Percentiles rank a stretch among this genome's conserved stretches.
Conservation (phyloP, 2,329 filamentous ascomycete genomes). For the Rosellinia necatrix region DNA sequence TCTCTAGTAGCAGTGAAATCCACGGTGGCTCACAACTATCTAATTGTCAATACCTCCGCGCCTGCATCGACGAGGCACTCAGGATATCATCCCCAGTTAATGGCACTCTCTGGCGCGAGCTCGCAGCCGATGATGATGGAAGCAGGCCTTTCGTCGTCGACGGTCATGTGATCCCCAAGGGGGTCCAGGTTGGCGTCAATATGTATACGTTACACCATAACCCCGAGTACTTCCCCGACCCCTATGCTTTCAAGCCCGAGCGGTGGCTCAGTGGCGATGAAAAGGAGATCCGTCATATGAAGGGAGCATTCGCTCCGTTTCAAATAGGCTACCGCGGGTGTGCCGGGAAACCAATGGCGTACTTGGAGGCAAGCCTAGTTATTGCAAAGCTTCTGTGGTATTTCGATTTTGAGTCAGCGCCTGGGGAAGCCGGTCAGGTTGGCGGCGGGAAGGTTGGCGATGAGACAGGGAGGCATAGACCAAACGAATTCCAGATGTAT, state of each 20-base stretch:
- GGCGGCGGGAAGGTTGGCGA: constrained; percentile 22
- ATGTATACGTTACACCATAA: constrained; percentile 26
- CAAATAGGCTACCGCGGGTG: constrained; percentile 26
- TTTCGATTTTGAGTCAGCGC: constrained; percentile 26
- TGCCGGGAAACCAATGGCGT: constrained; percentile 29
- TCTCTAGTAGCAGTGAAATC: constrained; percentile 17
- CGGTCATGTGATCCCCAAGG: constrained; percentile 26
- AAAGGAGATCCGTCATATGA: constrained; percentile 11
- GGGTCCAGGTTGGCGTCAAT: constrained; percentile 27
- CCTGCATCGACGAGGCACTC: constrained; percentile 31
- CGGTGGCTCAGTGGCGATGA: constrained; percentile 25
- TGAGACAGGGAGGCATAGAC: constrained; percentile 16
- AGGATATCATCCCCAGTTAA: constrained; percentile 25
- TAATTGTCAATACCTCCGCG: constrained; percentile 31
- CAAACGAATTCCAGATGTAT: constrained; percentile 26
- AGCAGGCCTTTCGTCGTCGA: constrained; percentile 22
- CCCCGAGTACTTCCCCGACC: constrained; percentile 27
- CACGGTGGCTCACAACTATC: constrained; percentile 22
- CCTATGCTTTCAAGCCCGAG: constrained; percentile 26
- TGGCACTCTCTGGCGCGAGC: constrained; percentile 28
- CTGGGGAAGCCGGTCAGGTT: constrained; percentile 21
- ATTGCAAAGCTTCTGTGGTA: constrained; percentile 27
- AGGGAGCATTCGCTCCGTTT: constrained; percentile 25
- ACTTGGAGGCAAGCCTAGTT: constrained; percentile 27
- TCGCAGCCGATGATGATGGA: constrained; percentile 18